Percentiles rank a stretch among this genome's conserved stretches.
These are phyloP conservation scores for Sanghuangporus weigelae DNA, from an alignment of 1,284 basidiomycete genomes.

Conservation along the genomic window DNA sequence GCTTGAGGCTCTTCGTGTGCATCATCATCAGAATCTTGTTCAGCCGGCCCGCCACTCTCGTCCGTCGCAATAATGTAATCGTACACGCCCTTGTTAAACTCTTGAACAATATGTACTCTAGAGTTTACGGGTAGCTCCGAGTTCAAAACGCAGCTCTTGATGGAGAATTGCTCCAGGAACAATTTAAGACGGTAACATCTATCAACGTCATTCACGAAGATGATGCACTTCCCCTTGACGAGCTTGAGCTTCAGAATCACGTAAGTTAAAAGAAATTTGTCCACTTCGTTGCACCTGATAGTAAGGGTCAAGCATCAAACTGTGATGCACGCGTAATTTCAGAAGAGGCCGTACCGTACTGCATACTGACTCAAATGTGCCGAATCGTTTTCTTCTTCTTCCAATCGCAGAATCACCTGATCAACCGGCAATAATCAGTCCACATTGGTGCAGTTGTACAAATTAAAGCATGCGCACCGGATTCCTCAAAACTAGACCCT, in stretches of 20 bases:
- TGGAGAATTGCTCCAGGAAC: conserved; percentile 96
- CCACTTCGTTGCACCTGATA: conserved; percentile 81
- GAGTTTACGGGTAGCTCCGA: conserved; percentile 95
- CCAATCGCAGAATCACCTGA: conserved; percentile 79
- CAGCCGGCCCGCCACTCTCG: conserved; percentile 59
- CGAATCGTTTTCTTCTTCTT: conserved; percentile 80
- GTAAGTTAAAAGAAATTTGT: conserved; percentile 94
- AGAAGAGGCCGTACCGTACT: conserved; percentile 45
- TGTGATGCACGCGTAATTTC: conserved; percentile 15
- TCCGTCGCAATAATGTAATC: conserved; percentile 99
- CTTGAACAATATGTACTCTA: conserved; percentile 95
- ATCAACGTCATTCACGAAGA: conserved; percentile 98
- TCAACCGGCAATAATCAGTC: neutral
- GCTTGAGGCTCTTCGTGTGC: conserved; percentile 35
- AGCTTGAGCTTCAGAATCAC: conserved; percentile 94
- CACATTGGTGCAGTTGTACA: neutral
- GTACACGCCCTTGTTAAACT: conserved; percentile 98
- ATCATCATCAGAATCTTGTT: conserved; percentile 46
- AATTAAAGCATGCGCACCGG: conserved; percentile 53
- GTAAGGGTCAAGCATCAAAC: neutral
- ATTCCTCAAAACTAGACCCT: conserved; percentile 82
- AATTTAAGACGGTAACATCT: conserved; percentile 92
- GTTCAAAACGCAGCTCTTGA: conserved; percentile 95
- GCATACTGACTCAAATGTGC: conserved; percentile 83
- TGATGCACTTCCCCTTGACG: conserved; percentile 92